Conservation (phyloP, 1,139 yeast species). For the Trichomonascaceae sp. region DNA sequence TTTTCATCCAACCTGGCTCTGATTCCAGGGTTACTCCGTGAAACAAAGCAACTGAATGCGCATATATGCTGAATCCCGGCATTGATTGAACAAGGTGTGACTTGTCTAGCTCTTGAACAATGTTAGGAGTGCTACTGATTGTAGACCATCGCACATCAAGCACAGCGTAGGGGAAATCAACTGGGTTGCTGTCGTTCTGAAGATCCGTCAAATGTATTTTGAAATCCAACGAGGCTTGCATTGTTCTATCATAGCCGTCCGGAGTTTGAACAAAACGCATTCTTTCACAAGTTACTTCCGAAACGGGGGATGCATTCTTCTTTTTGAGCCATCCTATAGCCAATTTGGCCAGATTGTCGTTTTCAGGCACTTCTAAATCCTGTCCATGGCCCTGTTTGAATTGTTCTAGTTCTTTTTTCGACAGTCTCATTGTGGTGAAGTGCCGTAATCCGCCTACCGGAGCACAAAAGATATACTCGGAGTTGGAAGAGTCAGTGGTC, state of each 20-base stretch:
- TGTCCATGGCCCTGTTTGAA: constrained; percentile 23
- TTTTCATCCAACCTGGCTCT: constrained; percentile 33
- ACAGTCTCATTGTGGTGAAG: constrained; percentile 36
- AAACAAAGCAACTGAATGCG: constrained; percentile 30
- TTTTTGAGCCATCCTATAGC: constrained; percentile 36
- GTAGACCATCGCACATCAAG: constrained; percentile 41
- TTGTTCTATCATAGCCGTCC: constrained; percentile 12
- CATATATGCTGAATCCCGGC: constrained; percentile 32
- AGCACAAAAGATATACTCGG: constrained; percentile 34
- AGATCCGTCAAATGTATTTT: constrained; percentile 33
- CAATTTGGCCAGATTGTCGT: constrained; percentile 27
- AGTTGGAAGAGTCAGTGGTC: constrained; percentile 13
- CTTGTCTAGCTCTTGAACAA: constrained; percentile 34
- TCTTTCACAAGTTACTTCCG: constrained; percentile 25
- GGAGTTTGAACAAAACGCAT: constrained; percentile 25
- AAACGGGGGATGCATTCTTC: constrained; percentile 26
- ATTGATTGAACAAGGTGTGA: constrained; percentile 36
- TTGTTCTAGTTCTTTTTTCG: constrained; percentile 26
- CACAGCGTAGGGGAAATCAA: constrained; percentile 42
- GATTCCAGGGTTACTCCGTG: constrained; percentile 26
- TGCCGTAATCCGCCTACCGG: constrained; percentile 51
- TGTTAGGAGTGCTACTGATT: constrained; percentile 33
- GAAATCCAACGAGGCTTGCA: constrained; percentile 43
- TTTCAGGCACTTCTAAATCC: constrained; percentile 13
- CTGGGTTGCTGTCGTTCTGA: constrained; percentile 6